These are phyloP conservation scores for Benincasa hispida DNA, from an alignment of 306 rosid species.

Conservation along the genomic window DNA sequence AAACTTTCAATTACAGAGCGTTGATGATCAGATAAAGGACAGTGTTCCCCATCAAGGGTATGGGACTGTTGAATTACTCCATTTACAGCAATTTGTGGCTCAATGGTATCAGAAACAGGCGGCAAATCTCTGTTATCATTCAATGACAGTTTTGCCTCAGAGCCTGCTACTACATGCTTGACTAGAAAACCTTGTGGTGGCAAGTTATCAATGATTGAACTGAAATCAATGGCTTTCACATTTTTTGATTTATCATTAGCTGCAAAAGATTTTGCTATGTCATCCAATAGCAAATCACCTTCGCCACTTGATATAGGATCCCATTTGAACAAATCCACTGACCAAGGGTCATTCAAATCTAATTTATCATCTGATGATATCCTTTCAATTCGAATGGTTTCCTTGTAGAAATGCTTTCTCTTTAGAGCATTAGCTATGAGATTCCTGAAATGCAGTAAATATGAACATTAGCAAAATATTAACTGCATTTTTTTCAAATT, in stretches of 20 bases:
- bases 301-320: conserved; percentile 79
- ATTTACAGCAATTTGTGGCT: conserved; percentile 13
- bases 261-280: conserved; percentile 41
- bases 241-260: conserved; percentile 32
- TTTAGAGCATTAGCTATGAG: conserved; percentile 61
- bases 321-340: conserved; percentile 47
- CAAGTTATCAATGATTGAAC: conserved; percentile 31
- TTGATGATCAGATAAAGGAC: conserved; percentile 13
- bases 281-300: conserved; percentile 70
- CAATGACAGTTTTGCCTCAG: conserved; percentile 12
- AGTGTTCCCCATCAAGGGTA: conserved; percentile 11
- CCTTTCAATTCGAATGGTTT: conserved; percentile 56
- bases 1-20: conserved; percentile 7
- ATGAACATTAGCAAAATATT: not conserved
- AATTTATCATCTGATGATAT: conserved; percentile 31
- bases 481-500: not conserved
- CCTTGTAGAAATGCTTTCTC: conserved; percentile 64
- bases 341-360: conserved; percentile 31
- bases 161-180: conserved; percentile 33
- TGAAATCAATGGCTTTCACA: conserved; percentile 56
- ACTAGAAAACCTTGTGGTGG: conserved; percentile 61
- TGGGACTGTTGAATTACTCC: conserved; percentile 16
- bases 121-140: conserved; percentile 7
- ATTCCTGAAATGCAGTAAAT: conserved; percentile 29
- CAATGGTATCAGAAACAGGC: conserved; percentile 16